Percentiles rank a stretch among this genome's conserved stretches.
phyloP scores from a whole-genome alignment of 345 rosid species.

The Boechera retrofracta region DNA sequence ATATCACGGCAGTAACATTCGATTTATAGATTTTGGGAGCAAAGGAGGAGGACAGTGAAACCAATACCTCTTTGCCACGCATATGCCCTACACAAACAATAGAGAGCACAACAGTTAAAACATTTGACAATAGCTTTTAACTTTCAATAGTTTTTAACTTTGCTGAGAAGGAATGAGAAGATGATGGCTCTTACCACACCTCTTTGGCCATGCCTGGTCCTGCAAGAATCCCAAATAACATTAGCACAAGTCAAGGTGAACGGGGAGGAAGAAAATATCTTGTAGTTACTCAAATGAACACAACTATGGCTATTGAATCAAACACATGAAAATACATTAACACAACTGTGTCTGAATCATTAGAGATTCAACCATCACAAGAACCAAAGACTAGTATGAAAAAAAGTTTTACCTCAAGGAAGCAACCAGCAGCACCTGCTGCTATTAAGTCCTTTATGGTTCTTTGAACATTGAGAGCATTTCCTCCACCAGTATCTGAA shows the following conservation, averaged over 20 bases:
- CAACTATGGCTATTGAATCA: neutral
- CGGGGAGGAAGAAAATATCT: neutral
- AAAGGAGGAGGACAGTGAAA: constrained; percentile 16
- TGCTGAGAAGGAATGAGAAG: neutral
- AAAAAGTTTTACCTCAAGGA: constrained; percentile 55
- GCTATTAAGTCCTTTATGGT: constrained; percentile 60
- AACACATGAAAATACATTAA: neutral
- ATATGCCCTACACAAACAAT: constrained; percentile 50
- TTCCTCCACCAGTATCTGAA: constrained; percentile 52
- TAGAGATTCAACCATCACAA: neutral
- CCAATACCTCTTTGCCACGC: constrained; percentile 60
- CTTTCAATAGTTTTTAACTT: constrained; percentile 12
- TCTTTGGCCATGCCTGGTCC: constrained; percentile 74
- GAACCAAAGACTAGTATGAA: neutral
- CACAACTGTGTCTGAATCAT: neutral
- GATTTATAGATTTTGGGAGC: neutral
- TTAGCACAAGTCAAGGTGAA: constrained; percentile 21
- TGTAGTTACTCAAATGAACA: constrained; percentile 10
- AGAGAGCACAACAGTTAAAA: neutral
- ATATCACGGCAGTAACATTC: neutral
- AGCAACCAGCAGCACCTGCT: constrained; percentile 66
- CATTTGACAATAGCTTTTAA: constrained; percentile 21
- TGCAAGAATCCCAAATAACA: constrained; percentile 30
- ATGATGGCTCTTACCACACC: constrained; percentile 51
- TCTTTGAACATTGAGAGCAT: constrained; percentile 63